Base-by-base conservation (phyloP, 306 rosid species). In the Astragalus glycyphyllos region DNA sequence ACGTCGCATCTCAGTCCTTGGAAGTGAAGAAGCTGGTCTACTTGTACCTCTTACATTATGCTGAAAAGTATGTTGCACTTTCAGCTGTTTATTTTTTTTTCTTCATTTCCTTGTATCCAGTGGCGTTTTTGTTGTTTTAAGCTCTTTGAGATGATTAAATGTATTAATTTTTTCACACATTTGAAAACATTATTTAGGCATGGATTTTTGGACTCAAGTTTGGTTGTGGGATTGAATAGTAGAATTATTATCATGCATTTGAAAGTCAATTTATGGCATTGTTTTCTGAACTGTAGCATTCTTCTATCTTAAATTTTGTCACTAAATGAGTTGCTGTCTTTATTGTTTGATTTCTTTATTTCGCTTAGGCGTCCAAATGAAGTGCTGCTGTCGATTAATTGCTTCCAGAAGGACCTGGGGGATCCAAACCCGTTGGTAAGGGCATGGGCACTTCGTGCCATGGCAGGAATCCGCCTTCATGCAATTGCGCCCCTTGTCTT, bases 21-120 rank as follows among this genome's bases (percentile, higher is more conserved):
- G 96, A 95, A 76, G 92, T 94, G 74, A 94, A 94, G 90, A 95
- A 95, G 92, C 92, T 95, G 11, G 99, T 79, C 35, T 95, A 91
- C 86, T 77, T 95, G 85, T 95, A 91, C 84, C 94, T 95, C 69
- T 72, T 89, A 78, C 99, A 95, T 77, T 95, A 95, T 72, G 99
- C 99, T 66, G 96, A 95, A 74, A 89, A 86, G 99, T 95, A 95
- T 60, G 97, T 77, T 72, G 92, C 69, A 34, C n/a, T 17, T 23
- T 62, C 35, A 26, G 34, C 8, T 31, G 7, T 11, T 23, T n/a
- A n/a, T 1, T 47, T 46, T 64, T n/a, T 64, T 63, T 29, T n/a
- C n/a, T 3, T 5, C 14, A 1, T 47, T 65, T 46, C 14, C 4
- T 46, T 65, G n/a, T 48, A 5, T 48, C 2, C 11, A 65, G 44